phyloP scores from a whole-genome alignment of 441 rosid species.

The Eutrema salsugineum region DNA sequence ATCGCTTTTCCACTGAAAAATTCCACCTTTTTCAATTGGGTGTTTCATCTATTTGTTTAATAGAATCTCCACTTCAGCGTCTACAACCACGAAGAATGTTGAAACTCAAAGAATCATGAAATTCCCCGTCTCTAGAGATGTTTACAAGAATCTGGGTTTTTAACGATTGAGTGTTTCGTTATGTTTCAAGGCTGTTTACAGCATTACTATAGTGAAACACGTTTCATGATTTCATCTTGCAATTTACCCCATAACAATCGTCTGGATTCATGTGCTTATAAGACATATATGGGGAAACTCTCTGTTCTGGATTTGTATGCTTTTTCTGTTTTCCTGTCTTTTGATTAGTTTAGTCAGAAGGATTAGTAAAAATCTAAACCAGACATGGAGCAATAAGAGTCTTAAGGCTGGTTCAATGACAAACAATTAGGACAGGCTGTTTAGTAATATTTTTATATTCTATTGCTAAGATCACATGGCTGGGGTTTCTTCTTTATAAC shows the following conservation, averaged over 20 bases:
- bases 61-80: neutral
- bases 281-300: neutral
- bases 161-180: neutral
- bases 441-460: conserved; percentile 42
- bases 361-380: neutral
- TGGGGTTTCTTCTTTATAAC: conserved; percentile 39
- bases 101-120: no score
- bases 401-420: conserved; percentile 34
- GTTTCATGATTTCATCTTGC: neutral
- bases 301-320: neutral
- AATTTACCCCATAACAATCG: neutral
- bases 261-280: neutral
- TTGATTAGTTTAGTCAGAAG: neutral
- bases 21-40: neutral
- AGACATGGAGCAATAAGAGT: neutral
- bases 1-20: conserved; percentile 1
- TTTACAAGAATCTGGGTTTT: neutral
- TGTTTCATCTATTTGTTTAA: conserved; percentile 3
- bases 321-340: neutral
- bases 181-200: neutral
- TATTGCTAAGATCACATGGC: conserved; percentile 50
- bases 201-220: neutral
- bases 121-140: neutral
- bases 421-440: conserved; percentile 45
- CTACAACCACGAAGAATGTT: no score